A percentile compares a stretch with the other conserved stretches of the same genome.
These are phyloP conservation scores for Lentinula raphanica DNA, from an alignment of 768 basidiomycete genomes.

Conservation along the genomic window DNA sequence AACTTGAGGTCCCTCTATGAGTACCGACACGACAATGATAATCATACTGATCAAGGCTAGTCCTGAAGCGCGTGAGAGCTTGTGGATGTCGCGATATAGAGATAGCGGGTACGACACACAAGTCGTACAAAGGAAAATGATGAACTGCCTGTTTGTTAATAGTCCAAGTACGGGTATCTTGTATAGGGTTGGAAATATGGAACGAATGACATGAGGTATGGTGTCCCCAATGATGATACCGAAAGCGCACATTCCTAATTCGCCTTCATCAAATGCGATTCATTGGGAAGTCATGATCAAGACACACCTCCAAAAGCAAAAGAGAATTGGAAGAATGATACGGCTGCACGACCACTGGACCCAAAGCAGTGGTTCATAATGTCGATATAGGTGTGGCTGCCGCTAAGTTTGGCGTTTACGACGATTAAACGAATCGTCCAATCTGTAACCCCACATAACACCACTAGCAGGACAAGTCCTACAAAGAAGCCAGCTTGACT, in stretches of 20 bases:
- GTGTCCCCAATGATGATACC: constrained; percentile 98
- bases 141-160: constrained; percentile 81
- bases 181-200: constrained; percentile 66
- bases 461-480: constrained; percentile 76
- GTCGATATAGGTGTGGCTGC: constrained; percentile 86
- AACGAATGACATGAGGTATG: constrained; percentile 89
- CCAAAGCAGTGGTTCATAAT: constrained; percentile 96
- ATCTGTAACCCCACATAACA: constrained; percentile 82
- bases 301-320: constrained; percentile 91
- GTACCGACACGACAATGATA: constrained; percentile 83
- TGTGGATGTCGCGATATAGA: constrained; percentile 95
- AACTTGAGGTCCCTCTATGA: constrained; percentile 77
- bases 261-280: constrained; percentile 3
- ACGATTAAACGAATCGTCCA: constrained; percentile 98
- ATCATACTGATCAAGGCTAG: constrained; percentile 91
- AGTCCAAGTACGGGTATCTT: constrained; percentile 69
- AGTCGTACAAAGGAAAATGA: constrained; percentile 83
- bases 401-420: constrained; percentile 92
- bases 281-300: background rate
- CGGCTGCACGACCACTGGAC: constrained; percentile 81
- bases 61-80: constrained; percentile 87
- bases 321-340: constrained; percentile 95
- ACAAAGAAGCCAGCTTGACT: constrained; percentile 91
- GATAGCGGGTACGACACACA: constrained; percentile 93
- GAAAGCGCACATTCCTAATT: constrained; percentile 91